A percentile compares a stretch with the other conserved stretches of the same genome.
phyloP scores from a whole-genome alignment of 768 basidiomycete species.

The Sarcodon aspratus region DNA sequence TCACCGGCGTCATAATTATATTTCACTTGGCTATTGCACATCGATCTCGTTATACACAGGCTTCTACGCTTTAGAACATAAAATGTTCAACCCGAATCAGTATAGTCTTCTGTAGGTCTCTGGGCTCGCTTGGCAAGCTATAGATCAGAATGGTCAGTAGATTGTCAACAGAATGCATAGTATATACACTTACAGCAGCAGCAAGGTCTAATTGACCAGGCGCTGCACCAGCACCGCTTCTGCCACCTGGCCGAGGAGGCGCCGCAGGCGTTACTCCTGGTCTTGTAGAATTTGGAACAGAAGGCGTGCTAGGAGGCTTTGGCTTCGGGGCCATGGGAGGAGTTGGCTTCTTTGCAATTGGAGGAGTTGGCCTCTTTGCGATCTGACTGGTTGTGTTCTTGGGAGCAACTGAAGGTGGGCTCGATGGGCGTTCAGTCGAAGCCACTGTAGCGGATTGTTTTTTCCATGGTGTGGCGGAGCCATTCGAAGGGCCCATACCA shows the following conservation, averaged over 20 bases:
- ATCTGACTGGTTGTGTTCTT: conserved; percentile 25
- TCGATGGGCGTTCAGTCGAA: conserved; percentile 25
- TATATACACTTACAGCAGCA: conserved; percentile 51
- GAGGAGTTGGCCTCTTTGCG: conserved; percentile 40
- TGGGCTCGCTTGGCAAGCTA: conserved; percentile 76
- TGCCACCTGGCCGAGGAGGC: conserved; percentile 26
- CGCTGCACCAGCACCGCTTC: conserved; percentile 27
- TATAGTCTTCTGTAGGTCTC: conserved; percentile 36
- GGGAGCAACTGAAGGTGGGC: too few species aligned
- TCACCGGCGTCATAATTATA: too few species aligned
- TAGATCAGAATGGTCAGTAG: conserved; percentile 2
- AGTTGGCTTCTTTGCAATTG: conserved; percentile 56
- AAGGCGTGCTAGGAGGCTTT: conserved; percentile 45
- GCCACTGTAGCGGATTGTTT: conserved; percentile 27
- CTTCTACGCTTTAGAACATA: too few species aligned
- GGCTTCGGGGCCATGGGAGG: conserved; percentile 46
- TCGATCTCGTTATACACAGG: too few species aligned
- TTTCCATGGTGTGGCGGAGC: conserved; percentile 67
- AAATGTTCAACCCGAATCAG: not conserved
- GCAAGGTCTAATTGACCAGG: conserved; percentile 72
- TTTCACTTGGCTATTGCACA: too few species aligned
- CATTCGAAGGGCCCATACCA: conserved; percentile 58
- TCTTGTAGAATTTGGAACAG: conserved; percentile 46
- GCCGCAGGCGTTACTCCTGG: conserved; percentile 27
- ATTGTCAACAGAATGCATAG: conserved; percentile 2